Evolutionary conservation across 2,329 filamentous ascomycete species (phyloP).

Genomic region (Cladobotryum protrusum): DNA sequence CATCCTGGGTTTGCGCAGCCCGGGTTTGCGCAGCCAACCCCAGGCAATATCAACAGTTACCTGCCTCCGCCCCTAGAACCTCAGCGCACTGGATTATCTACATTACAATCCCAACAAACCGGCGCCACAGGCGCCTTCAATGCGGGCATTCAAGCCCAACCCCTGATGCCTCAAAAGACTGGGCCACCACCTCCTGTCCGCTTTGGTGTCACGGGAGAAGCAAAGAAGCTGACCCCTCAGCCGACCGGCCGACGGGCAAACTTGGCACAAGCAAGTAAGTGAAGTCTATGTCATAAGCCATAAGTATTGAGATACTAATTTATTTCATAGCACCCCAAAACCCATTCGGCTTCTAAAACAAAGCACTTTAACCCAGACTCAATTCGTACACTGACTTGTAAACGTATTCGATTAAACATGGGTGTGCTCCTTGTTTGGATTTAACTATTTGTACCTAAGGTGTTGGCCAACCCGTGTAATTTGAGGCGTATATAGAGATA

Average conservation of each 20-base stretch:
- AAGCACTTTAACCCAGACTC: background rate
- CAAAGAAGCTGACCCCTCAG: conserved; percentile 76
- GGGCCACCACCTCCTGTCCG: conserved; percentile 76
- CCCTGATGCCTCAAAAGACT: conserved; percentile 42
- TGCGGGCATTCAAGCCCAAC: conserved; percentile 36
- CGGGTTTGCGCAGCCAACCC: conserved; percentile 36
- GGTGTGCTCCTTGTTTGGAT: background rate
- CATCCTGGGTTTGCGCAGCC: conserved; percentile 39
- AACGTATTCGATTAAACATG: background rate
- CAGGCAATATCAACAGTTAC: conserved; percentile 48
- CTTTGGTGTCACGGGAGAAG: conserved; percentile 70
- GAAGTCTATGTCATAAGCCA: background rate
- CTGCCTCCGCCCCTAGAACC: conserved; percentile 56
- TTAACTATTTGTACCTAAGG: background rate
- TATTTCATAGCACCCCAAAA: conserved; percentile 41
- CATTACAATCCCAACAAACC: conserved; percentile 43
- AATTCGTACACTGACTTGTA: background rate
- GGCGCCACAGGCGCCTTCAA: conserved; percentile 44
- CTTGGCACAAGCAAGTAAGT: conserved; percentile 92
- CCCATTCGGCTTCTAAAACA: conserved; percentile 44
- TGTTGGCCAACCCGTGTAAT: background rate
- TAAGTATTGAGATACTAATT: background rate
- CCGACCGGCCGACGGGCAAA: conserved; percentile 87
- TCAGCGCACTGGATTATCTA: conserved; percentile 48
- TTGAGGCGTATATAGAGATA: background rate